Base-by-base conservation (phyloP, 352 stramenopile species). In the Pythium aphanidermatum region DNA sequence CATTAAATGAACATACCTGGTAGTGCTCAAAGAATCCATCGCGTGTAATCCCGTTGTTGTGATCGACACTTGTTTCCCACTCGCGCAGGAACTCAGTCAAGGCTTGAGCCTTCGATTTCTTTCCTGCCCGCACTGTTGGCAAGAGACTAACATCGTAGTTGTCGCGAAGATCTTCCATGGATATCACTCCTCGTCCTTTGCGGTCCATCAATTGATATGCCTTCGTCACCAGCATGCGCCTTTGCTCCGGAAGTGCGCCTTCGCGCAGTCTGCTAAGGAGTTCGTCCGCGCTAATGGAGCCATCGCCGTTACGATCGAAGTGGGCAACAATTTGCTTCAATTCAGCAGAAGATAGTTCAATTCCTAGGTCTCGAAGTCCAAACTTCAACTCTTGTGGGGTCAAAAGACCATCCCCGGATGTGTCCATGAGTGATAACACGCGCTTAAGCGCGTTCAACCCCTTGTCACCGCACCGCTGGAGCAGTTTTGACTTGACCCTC, bases 11-110 rank as follows among this genome's bases (percentile, higher is more conserved):
- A 53, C 68, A 32, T 66, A 86, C 74, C 53, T 76, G 65, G 58
- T 96, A 96, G 51, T 96, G 95, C 21, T 75, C 55, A 1, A 69
- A 27, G 23, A 95, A 96, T 16, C 74, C 67, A 3, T 74, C 55
- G 10, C 69, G 52, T 0, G 77, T 70, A 29, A 96, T 76, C 1
- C 55, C 65, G 16, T 65, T 65, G 36, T 63, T 61, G 36, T 51
- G 38, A 28, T 47, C 47, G 17, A 35, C 47, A 17, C 54, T 45
- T 5, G 54, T 54, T 30, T 83, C 70, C 68, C 83, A 92, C 33
- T 84, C 74, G 27, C 79, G 71, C 13, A 92, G 50, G 38, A 95
- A 92, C 17, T 83, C 73, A 30, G 47, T 33, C 12, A 95, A 43
- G 16, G 79, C 70, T 27, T 86, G 51, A 13, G 69, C 38, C 39